Conservation (phyloP, 2,329 filamentous ascomycete genomes). For the Graphilbum ipis-grandicollis region DNA sequence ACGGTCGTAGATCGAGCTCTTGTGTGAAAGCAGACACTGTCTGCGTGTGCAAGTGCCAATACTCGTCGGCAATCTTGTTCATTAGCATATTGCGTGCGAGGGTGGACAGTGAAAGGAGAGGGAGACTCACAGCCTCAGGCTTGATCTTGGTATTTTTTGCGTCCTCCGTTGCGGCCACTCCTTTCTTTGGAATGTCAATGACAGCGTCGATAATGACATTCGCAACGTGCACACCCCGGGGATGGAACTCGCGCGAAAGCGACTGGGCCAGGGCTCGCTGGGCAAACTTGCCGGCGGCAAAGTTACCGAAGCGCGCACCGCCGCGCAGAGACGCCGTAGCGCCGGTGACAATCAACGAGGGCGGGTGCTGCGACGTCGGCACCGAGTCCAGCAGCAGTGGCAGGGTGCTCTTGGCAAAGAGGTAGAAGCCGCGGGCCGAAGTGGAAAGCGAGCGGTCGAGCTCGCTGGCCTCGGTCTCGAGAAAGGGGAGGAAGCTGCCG, state of each 20-base stretch:
- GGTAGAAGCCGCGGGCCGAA: slow-evolving; percentile 48
- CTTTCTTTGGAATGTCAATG: slow-evolving; percentile 63
- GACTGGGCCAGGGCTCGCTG: slow-evolving; percentile 56
- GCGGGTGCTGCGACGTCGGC: slow-evolving; percentile 40
- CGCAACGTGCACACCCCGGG: slow-evolving; percentile 66
- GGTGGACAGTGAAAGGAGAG: not conserved
- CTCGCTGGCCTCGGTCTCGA: slow-evolving; percentile 34
- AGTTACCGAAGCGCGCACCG: slow-evolving; percentile 49
- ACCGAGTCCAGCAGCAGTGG: slow-evolving; percentile 52
- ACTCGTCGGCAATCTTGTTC: slow-evolving; percentile 62
- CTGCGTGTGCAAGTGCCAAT: slow-evolving; percentile 74
- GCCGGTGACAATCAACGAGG: slow-evolving; percentile 70
- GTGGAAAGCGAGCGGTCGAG: slow-evolving; percentile 26
- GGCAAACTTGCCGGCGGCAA: slow-evolving; percentile 69
- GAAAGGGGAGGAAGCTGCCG: slow-evolving; percentile 33
- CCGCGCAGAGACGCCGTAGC: slow-evolving; percentile 68
- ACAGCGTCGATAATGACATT: slow-evolving; percentile 73
- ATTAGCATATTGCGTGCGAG: not conserved
- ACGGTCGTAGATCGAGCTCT: slow-evolving; percentile 66
- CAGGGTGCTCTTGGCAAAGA: slow-evolving; percentile 56
- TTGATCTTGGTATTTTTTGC: slow-evolving; percentile 46
- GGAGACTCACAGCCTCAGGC: slow-evolving; percentile 50
- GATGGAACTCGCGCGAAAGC: slow-evolving; percentile 68
- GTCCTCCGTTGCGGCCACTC: slow-evolving; percentile 26
- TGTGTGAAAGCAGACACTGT: slow-evolving; percentile 64